phyloP scores from a whole-genome alignment of 495 filamentous ascomycete species.

The Pyronema omphalodes region DNA sequence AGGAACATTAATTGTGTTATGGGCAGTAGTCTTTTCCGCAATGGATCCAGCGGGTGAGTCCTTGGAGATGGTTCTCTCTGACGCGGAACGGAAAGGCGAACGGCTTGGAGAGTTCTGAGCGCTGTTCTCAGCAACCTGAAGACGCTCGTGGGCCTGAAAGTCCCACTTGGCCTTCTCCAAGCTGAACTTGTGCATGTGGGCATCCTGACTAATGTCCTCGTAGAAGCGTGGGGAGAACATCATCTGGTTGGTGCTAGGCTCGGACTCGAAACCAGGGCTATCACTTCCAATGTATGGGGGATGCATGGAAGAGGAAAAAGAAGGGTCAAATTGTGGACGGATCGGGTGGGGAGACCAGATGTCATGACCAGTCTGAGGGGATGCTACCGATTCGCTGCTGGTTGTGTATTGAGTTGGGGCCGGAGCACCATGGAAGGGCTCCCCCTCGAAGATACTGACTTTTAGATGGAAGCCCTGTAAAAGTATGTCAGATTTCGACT shows the following conservation, averaged over 20 bases:
- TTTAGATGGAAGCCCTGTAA: slow-evolving; percentile 13
- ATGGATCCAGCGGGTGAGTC: neutral
- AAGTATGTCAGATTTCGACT: neutral
- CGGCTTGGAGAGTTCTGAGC: neutral
- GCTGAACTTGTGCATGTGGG: neutral
- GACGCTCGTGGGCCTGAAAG: neutral
- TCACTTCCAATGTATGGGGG: neutral
- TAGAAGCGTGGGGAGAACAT: neutral
- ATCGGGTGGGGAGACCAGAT: neutral
- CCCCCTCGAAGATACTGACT: slow-evolving; percentile 13
- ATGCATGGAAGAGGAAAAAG: neutral
- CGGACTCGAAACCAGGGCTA: neutral
- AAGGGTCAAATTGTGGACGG: neutral
- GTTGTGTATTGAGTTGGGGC: neutral
- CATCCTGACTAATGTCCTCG: neutral
- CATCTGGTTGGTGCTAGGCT: neutral
- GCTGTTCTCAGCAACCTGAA: neutral
- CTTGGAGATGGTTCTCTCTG: neutral
- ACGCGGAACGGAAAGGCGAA: neutral
- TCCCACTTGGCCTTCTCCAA: neutral
- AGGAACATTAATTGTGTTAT: slow-evolving; percentile 1
- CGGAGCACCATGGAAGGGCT: slow-evolving; percentile 3
- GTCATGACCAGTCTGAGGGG: neutral
- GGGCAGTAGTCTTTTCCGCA: neutral
- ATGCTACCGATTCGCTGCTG: neutral